These are phyloP conservation scores for Trypanosoma rangeli DNA, from an alignment of 208 protist species.

Conservation along the genomic window DNA sequence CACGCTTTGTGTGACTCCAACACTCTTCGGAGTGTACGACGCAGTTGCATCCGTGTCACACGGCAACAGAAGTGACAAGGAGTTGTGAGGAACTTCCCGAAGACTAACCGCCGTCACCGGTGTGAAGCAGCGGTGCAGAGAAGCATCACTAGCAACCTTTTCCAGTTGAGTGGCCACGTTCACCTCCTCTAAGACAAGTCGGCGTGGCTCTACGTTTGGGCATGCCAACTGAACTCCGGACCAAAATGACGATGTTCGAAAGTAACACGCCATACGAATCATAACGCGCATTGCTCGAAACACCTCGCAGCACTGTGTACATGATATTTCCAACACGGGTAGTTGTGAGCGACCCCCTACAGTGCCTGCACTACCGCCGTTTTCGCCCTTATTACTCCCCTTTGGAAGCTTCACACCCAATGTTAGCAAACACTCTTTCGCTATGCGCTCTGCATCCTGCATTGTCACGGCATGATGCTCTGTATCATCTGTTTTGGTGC, in stretches of 20 bases:
- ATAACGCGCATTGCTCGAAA: not conserved
- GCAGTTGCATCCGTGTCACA: not conserved
- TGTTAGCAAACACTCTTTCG: constrained; percentile 14
- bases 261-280: constrained; percentile 13
- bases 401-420: constrained; percentile 17
- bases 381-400: not conserved
- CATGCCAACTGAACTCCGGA: not conserved
- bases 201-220: not conserved
- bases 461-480: constrained; percentile 5
- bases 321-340: constrained; percentile 11
- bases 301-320: not conserved
- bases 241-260: not conserved
- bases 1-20: not conserved
- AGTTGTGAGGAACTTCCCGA: not conserved
- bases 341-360: not conserved
- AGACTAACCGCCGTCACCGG: not conserved
- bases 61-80: not conserved
- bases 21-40: constrained; percentile 4
- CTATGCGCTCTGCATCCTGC: constrained; percentile 30
- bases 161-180: not conserved
- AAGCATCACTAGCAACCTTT: not conserved
- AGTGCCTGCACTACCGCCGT: not conserved
- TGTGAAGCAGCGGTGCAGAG: not conserved
- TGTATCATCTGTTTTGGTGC: constrained; percentile 39
- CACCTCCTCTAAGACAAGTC: not conserved